Conservation (phyloP, 805 yeast genomes). For the Saccharomyces mikatae region DNA sequence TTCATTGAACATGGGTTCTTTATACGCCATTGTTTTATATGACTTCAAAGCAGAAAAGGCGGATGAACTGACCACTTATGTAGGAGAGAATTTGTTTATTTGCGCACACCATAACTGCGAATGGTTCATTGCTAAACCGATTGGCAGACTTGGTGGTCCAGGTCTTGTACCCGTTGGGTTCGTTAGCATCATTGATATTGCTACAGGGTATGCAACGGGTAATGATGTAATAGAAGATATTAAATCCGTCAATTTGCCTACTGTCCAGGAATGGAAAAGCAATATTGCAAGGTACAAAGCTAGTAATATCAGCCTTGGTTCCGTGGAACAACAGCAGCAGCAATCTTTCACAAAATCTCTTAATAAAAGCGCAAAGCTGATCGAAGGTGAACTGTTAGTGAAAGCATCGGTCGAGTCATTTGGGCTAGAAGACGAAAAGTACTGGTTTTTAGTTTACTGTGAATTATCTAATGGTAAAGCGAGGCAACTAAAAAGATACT, state of each 20-base stretch:
- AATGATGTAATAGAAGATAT: constrained; percentile 53
- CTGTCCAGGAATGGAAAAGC: constrained; percentile 92
- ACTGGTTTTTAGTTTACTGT: constrained; percentile 75
- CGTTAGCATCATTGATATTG: constrained; percentile 75
- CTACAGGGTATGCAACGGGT: constrained; percentile 51
- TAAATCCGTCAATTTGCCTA: constrained; percentile 64
- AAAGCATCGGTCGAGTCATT: constrained; percentile 71
- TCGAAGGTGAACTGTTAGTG: constrained; percentile 17
- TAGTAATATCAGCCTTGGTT: constrained; percentile 67
- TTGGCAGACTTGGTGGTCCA: constrained; percentile 92
- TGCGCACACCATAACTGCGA: constrained; percentile 95
- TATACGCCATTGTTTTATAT: constrained; percentile 80
- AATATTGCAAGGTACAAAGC: constrained; percentile 90
- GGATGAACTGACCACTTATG: constrained; percentile 77
- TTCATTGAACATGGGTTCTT: constrained; percentile 31
- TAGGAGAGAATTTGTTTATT: constrained; percentile 83
- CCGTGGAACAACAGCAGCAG: constrained; percentile 34
- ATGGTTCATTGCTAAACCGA: constrained; percentile 97
- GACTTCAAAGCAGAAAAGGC: constrained; percentile 69
- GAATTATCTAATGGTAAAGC: constrained; percentile 57
- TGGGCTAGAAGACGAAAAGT: constrained; percentile 74
- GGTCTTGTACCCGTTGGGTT: constrained; percentile 91
- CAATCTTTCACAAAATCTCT: constrained; percentile 4
- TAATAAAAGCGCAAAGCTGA: constrained; percentile 3
- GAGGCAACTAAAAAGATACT: constrained; percentile 74